phyloP scores from a whole-genome alignment of 495 filamentous ascomycete species.

The Hyaloscypha bicolor region DNA sequence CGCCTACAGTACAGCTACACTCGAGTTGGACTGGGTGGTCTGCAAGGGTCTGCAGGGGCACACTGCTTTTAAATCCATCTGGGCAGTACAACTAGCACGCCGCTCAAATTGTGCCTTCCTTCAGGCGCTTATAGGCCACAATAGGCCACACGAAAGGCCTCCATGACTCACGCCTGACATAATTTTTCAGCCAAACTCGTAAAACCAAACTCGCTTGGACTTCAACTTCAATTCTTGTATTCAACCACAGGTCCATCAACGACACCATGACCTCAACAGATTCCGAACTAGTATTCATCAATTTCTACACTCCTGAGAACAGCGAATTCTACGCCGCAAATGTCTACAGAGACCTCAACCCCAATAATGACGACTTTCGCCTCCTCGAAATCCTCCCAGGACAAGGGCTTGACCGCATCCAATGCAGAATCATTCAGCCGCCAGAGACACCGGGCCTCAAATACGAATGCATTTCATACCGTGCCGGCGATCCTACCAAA shows the following conservation, averaged over 20 bases:
- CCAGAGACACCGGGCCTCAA: not conserved
- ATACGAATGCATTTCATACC: constrained; percentile 2
- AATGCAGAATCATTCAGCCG: not conserved
- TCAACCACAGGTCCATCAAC: not conserved
- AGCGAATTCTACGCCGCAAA: not conserved
- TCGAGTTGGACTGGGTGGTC: too few relatives aligned
- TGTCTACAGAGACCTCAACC: not conserved
- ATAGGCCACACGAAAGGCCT: too few relatives aligned
- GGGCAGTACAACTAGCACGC: too few relatives aligned
- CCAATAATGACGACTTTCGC: not conserved
- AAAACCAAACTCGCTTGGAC: too few relatives aligned
- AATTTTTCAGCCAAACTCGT: too few relatives aligned
- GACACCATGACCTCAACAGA: not conserved
- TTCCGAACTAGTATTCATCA: not conserved
- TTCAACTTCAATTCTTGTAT: too few relatives aligned
- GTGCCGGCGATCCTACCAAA: not conserved
- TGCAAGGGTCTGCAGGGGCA: too few relatives aligned
- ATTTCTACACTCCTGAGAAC: constrained; percentile 2
- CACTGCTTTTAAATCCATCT: too few relatives aligned
- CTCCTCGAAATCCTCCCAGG: constrained; percentile 1
- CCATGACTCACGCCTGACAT: too few relatives aligned
- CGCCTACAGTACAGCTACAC: too few relatives aligned
- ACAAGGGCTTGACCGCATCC: not conserved
- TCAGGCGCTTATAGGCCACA: too few relatives aligned
- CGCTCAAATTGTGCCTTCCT: too few relatives aligned